Percentiles rank a stretch among this genome's conserved stretches.
Conservation (phyloP, 441 rosid species). For the Hypseocharis bilobata region DNA sequence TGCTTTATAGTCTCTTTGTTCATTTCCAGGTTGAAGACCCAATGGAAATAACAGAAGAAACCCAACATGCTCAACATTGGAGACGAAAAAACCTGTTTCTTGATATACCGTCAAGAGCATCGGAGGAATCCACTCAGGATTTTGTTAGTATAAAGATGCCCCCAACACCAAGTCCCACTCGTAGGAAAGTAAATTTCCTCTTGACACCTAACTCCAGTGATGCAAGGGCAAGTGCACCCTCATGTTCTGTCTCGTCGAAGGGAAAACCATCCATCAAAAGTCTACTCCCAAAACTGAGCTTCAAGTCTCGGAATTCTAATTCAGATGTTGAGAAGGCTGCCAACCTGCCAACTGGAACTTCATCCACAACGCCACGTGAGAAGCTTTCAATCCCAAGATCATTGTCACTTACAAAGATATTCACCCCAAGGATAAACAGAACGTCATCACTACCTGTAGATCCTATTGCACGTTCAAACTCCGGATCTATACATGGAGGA, state of each 20-base stretch:
- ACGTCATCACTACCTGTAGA: constrained; percentile 76
- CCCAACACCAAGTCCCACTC: constrained; percentile 68
- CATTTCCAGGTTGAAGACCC: constrained; percentile 41
- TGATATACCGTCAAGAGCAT: constrained; percentile 65
- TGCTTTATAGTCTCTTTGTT: constrained; percentile 1
- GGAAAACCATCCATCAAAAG: constrained; percentile 60
- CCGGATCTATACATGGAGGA: constrained; percentile 41
- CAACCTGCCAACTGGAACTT: constrained; percentile 30
- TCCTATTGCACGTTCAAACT: constrained; percentile 33
- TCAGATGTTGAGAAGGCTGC: constrained; percentile 46
- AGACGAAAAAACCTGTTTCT: constrained; percentile 59
- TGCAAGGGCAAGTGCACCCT: constrained; percentile 35
- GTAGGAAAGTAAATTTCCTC: constrained; percentile 68
- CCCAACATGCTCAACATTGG: constrained; percentile 40
- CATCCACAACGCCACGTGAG: constrained; percentile 36
- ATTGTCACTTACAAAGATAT: constrained; percentile 63
- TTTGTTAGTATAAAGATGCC: constrained; percentile 55
- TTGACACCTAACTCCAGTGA: constrained; percentile 45
- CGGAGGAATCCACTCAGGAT: constrained; percentile 41
- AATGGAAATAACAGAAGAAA: constrained; percentile 44
- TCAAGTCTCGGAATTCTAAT: constrained; percentile 43
- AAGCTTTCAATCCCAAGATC: constrained; percentile 70
- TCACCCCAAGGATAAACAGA: constrained; percentile 71
- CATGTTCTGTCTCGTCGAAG: constrained; percentile 37
- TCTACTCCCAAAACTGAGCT: constrained; percentile 64